Evolutionary conservation across 1,284 basidiomycete genomes (phyloP), one percentile per base, ranked within the genome.

Genomic region (Coniferiporia sulphurascens): DNA sequence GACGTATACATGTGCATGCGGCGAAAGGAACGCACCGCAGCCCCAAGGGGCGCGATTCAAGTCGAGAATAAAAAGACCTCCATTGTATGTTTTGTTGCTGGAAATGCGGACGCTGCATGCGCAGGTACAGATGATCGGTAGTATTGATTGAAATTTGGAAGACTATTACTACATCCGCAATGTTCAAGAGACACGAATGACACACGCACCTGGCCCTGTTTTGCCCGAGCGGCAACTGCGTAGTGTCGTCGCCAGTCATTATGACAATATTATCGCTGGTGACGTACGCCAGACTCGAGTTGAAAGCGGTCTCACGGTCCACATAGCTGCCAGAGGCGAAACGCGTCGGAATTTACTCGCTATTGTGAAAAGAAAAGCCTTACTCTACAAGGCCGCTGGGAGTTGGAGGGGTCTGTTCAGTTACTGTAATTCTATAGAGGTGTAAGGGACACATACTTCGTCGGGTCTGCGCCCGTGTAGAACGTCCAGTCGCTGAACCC

Each of bases 221-320:
- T 51, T 75, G 72, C 15, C 85, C 86, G 48, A 70, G 52, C 1
- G 74, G 63, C 49, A 90, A 69, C 70, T 70, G 72, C 15, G 78
- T 84, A 0, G 78, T 83, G 65, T 89, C 78, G 61, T 90, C 87
- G 10, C 85, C 86, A 66, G 85, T 83, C 87, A 90, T 90, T 32
- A 89, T 77, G 22, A 86, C 85, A 46, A 77, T 78, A 32, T 78
- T 79, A 65, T 86, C 74, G 15, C 76, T 74, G 32, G 77, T 75
- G 15, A 86, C 78, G 67, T 76, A 87, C 4, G 76, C 78, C 7
- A 87, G 74, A 38, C 74, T 72, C 44, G 74, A 65, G 15, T 71
- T 68, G 65, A 81, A 77, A 9, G 85, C 84, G 44, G 72, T 75
- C 22, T 70, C 67, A 51, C 69, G 63, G 65, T 83, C 72, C 48